phyloP scores from a whole-genome alignment of 192 early-diverging fungal genomes.

The Backusella circina region DNA sequence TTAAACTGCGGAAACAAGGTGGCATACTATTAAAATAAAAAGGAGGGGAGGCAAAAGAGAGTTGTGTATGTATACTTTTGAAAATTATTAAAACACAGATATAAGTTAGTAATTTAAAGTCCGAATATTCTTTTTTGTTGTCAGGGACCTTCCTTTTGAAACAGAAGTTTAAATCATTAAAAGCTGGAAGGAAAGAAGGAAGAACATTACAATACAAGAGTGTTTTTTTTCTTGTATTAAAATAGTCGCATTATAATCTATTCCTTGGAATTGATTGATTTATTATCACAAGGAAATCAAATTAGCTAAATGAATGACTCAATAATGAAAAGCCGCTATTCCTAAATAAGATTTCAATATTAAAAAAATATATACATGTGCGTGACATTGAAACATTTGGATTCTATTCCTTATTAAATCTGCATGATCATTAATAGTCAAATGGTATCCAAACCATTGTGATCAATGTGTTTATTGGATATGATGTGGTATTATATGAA shows the following conservation, averaged over 20 bases:
- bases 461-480: too few species aligned
- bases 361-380: too few species aligned
- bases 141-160: background rate
- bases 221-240: background rate
- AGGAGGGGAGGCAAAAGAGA: background rate
- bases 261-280: background rate
- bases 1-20: background rate
- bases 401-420: too few species aligned
- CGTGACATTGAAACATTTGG: too few species aligned
- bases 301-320: background rate
- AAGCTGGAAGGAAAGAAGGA: background rate
- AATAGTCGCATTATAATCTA: background rate
- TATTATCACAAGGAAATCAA: background rate
- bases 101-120: background rate
- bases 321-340: background rate
- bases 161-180: background rate
- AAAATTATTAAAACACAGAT: background rate
- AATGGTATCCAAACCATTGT: too few species aligned
- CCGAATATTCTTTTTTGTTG: background rate
- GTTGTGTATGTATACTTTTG: background rate
- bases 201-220: background rate
- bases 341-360: background rate
- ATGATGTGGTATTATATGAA: too few species aligned
- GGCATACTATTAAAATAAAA: background rate
- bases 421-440: too few species aligned